Evolutionary conservation across 805 yeast genomes (phyloP), one percentile per base, ranked within the genome.

Genomic region (Lipomyces japonicus): DNA sequence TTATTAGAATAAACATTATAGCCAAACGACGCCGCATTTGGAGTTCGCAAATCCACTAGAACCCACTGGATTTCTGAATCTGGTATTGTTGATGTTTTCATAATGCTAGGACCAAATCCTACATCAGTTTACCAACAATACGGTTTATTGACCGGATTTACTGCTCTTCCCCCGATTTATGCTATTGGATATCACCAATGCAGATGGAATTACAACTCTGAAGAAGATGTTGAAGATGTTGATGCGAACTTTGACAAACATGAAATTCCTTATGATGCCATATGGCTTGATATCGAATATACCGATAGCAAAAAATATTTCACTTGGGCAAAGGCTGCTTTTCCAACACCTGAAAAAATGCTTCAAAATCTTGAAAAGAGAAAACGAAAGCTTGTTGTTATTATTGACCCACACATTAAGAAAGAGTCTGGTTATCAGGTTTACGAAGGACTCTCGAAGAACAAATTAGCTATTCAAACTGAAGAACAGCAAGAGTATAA

Each of bases 31-130:
- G 45, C 44, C 1, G 47, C 58, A 6, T 46, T 50, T 24, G 51
- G 44, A 31, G 24, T 7, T 49, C 55, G 35, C 39, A 38, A 42
- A 23, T 50, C 64, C 4, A 71, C 80, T 1, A 65, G 65, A 44
- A 75, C 95, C 1, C 98, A 93, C 67, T 91, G 97, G 97, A 85
- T 91, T 55, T 87, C 96, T 0, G 98, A 93, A 66, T 79, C 80
- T 61, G 97, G 97, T 25, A 70, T 83, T 22, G 60, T 93, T 41
- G 97, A 93, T 64, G 70, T 90, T 7, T 75, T 87, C 32, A 65
- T 86, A 16, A 69, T 89, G 41, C 71, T 86, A 30, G 93, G 80
- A 14, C 72, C 72, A 19, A 68, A 73, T 2, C 74, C 78, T 0
- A 83, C 87, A 1, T 65, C 68, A 1, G 74, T 93, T 21, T 75